A percentile compares a stretch with the other conserved stretches of the same genome.
Evolutionary conservation across 1,284 basidiomycete species (phyloP).

Genomic region (Tetrapyrgos nigripes): DNA sequence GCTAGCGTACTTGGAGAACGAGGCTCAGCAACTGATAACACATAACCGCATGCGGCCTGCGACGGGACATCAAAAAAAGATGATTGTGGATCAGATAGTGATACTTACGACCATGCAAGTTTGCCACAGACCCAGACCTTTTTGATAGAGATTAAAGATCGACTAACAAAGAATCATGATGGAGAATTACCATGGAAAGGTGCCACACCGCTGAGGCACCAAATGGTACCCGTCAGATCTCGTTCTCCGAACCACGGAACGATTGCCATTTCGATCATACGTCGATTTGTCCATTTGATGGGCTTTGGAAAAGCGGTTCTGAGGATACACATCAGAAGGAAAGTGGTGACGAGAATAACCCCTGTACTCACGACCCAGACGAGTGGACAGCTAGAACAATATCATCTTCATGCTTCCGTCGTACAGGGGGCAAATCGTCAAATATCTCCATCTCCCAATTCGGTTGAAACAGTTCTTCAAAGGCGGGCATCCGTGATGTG

Average conservation of each 20-base stretch:
- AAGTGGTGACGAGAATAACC: not conserved
- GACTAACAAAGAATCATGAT: too few species aligned
- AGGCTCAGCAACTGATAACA: conserved; percentile 18
- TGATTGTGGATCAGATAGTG: conserved; percentile 22
- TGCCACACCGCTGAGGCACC: conserved; percentile 20
- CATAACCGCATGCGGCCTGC: conserved; percentile 31
- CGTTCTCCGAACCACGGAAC: conserved; percentile 26
- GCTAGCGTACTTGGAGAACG: conserved; percentile 14
- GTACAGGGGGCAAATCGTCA: conserved; percentile 15
- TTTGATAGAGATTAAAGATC: too few species aligned
- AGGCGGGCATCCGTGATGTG: too few species aligned
- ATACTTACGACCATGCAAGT: conserved; percentile 23
- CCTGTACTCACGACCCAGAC: conserved; percentile 23
- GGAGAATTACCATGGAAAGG: conserved; percentile 32
- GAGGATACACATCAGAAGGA: too few species aligned
- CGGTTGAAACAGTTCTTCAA: conserved; percentile 18
- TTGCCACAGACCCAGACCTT: conserved; percentile 25
- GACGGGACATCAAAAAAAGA: not conserved
- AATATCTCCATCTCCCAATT: too few species aligned
- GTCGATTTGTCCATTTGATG: conserved; percentile 23
- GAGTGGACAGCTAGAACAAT: conserved; percentile 34
- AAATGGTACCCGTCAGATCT: conserved; percentile 19
- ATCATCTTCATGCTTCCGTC: conserved; percentile 10
- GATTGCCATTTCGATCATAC: conserved; percentile 16
- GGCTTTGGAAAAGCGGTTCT: conserved; percentile 25